These are phyloP conservation scores for Hymenotorrendiella dingleyae DNA, from an alignment of 2,329 filamentous ascomycete species.

Conservation along the genomic window DNA sequence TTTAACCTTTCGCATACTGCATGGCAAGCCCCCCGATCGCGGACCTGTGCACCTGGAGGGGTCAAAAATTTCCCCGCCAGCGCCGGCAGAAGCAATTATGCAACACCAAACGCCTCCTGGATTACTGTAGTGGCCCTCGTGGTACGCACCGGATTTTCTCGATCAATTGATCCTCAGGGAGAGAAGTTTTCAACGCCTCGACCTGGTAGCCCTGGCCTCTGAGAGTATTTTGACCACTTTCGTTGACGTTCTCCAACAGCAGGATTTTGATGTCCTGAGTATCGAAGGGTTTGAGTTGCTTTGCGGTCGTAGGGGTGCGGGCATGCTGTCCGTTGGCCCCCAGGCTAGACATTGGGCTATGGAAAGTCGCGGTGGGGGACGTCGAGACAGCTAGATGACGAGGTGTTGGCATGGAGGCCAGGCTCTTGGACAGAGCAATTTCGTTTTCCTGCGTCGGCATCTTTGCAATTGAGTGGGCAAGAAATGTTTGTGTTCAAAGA, in stretches of 20 bases:
- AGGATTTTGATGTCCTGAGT: slow-evolving; percentile 95
- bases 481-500: background rate
- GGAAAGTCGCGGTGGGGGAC: slow-evolving; percentile 69
- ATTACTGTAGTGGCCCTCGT: no score
- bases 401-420: slow-evolving; percentile 40
- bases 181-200: slow-evolving; percentile 79
- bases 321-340: slow-evolving; percentile 39
- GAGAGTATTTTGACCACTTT: slow-evolving; percentile 80
- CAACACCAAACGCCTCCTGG: no score
- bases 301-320: slow-evolving; percentile 44
- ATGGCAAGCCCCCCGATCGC: no score
- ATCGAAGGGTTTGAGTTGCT: slow-evolving; percentile 90
- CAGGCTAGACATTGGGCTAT: slow-evolving; percentile 65
- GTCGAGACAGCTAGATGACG: slow-evolving; percentile 63
- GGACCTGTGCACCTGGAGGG: no score
- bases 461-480: slow-evolving; percentile 1
- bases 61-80: no score
- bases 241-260: slow-evolving; percentile 91
- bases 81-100: no score
- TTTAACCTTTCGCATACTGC: no score
- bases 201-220: slow-evolving; percentile 90
- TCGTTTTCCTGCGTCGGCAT: slow-evolving; percentile 38
- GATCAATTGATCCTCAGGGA: slow-evolving; percentile 89
- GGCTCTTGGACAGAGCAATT: slow-evolving; percentile 36
- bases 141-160: slow-evolving; percentile 76